Evolutionary conservation across 371 early-diverging fungal species (phyloP).

Genomic region (Apophysomyces elegans): DNA sequence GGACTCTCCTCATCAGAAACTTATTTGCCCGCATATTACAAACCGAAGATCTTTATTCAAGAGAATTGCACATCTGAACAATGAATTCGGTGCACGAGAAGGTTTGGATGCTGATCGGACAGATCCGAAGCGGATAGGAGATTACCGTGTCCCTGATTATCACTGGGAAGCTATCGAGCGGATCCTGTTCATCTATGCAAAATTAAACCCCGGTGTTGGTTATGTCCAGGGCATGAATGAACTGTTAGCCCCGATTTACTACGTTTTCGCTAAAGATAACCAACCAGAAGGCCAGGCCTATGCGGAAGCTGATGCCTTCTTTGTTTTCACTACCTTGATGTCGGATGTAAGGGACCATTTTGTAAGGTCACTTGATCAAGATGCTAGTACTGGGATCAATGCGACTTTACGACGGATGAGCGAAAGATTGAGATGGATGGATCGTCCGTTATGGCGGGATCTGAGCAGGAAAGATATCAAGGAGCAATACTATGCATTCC

Average conservation of each 20-base stretch:
- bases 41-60: slow-evolving; percentile 68
- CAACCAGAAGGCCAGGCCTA: slow-evolving; percentile 59
- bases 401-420: slow-evolving; percentile 68
- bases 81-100: slow-evolving; percentile 59
- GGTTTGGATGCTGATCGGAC: slow-evolving; percentile 22
- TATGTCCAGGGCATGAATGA: slow-evolving; percentile 95
- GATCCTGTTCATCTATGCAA: slow-evolving; percentile 82
- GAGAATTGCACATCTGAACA: slow-evolving; percentile 67
- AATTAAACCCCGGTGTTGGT: slow-evolving; percentile 84
- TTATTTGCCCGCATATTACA: slow-evolving; percentile 60
- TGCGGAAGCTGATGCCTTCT: slow-evolving; percentile 90
- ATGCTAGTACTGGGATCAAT: slow-evolving; percentile 67
- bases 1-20: slow-evolving; percentile 27
- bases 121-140: slow-evolving; percentile 19
- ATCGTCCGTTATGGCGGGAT: slow-evolving; percentile 68
- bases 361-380: slow-evolving; percentile 68
- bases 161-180: slow-evolving; percentile 89
- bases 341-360: slow-evolving; percentile 81
- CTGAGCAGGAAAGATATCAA: slow-evolving; percentile 71
- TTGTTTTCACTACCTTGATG: slow-evolving; percentile 76
- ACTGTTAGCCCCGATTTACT: slow-evolving; percentile 84
- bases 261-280: slow-evolving; percentile 73
- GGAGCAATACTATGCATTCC: slow-evolving; percentile 82
- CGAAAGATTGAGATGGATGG: slow-evolving; percentile 56
- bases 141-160: slow-evolving; percentile 55